phyloP scores from a whole-genome alignment of 1,139 yeast species.

The Sugiyamaella paludigena region DNA sequence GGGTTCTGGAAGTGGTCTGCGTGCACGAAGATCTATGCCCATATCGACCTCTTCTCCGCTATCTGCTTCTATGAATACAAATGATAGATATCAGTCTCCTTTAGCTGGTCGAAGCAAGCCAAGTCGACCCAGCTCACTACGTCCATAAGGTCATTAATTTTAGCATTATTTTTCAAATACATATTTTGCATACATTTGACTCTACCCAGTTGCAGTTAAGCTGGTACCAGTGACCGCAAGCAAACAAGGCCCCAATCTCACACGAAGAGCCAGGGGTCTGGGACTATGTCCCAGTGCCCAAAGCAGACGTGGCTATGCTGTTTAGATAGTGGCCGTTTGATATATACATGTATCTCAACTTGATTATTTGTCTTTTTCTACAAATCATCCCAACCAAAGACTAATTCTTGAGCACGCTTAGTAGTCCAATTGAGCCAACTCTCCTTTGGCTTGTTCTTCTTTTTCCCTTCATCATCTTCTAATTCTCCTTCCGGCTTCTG shows the following conservation, averaged over 20 bases:
- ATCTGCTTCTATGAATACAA: neutral
- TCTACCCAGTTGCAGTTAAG: no score
- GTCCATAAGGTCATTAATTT: neutral
- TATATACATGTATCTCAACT: conserved; percentile 1
- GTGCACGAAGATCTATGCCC: neutral
- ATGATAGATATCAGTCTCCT: conserved; percentile 3
- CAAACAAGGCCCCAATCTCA: no score
- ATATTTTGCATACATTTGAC: no score
- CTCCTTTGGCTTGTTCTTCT: conserved; percentile 10
- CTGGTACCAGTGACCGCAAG: no score
- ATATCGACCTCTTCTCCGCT: neutral
- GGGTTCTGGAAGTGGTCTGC: neutral
- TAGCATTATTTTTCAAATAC: no score
- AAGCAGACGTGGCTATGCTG: no score
- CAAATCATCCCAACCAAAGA: conserved; percentile 58
- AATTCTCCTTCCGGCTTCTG: conserved; percentile 13
- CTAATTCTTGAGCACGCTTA: conserved; percentile 38
- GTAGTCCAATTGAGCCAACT: conserved; percentile 40
- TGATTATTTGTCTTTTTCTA: conserved; percentile 27
- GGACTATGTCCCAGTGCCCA: no score
- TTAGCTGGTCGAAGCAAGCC: conserved; percentile 6
- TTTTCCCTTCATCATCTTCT: conserved; percentile 3
- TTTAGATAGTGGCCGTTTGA: no score
- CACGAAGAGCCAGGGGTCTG: no score
- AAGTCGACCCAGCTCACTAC: conserved; percentile 2